Conservation (phyloP, 345 rosid species). For the Crucihimalaya himalaica region DNA sequence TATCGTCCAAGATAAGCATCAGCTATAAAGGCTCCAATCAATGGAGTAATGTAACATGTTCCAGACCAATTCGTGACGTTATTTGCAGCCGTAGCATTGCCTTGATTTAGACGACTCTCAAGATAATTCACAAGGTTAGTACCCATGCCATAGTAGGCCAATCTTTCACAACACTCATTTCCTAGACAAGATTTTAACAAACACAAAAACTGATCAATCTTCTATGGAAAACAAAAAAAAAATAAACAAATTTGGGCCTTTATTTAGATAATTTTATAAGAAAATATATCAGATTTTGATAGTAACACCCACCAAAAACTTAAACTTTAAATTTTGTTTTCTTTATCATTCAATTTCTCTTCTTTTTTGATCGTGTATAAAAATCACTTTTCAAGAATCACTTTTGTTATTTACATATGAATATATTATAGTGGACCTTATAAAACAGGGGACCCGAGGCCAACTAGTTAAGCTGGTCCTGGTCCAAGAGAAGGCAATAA, state of each 20-base stretch:
- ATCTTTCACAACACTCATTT: conserved; percentile 88
- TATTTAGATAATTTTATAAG: not conserved
- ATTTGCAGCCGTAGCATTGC: conserved; percentile 78
- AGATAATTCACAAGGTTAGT: conserved; percentile 91
- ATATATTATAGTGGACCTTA: not conserved
- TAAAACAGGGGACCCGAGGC: not conserved
- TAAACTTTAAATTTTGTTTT: not conserved
- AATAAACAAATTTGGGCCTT: not conserved
- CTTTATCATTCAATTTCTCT: not conserved
- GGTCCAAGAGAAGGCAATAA: not conserved
- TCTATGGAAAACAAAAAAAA: not conserved
- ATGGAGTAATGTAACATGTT: conserved; percentile 84
- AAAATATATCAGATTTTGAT: not conserved
- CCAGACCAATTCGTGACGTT: conserved; percentile 94
- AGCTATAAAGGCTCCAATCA: conserved; percentile 91
- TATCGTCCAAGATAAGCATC: conserved; percentile 93
- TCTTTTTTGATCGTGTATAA: not conserved
- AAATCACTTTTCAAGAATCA: not conserved
- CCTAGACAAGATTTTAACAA: conserved; percentile 45
- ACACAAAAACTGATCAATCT: not conserved
- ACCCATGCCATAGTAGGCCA: conserved; percentile 99
- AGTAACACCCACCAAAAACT: not conserved
- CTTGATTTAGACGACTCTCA: conserved; percentile 59
- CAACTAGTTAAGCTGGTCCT: not conserved
- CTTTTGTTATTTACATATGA: not conserved